These are phyloP conservation scores for Boletus bicolor DNA, from an alignment of 768 basidiomycete genomes.

Conservation along the genomic window DNA sequence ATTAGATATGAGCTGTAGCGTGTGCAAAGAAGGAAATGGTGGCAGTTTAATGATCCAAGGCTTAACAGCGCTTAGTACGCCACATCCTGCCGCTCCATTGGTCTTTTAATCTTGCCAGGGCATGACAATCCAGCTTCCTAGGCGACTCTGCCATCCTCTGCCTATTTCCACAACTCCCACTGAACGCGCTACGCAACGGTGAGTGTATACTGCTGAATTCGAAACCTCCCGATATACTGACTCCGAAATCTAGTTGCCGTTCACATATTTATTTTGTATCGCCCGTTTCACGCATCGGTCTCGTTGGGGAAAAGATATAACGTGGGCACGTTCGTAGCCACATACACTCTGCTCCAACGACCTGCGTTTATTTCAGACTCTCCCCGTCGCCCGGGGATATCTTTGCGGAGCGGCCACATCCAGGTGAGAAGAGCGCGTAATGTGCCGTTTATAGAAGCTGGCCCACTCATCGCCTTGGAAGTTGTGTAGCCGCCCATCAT, in stretches of 20 bases:
- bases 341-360: background rate
- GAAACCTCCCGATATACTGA: background rate
- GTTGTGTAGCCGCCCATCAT: background rate
- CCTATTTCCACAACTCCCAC: background rate
- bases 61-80: background rate
- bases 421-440: slow-evolving; percentile 4
- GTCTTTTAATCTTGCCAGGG: background rate
- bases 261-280: background rate
- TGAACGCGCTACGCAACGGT: background rate
- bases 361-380: background rate
- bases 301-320: background rate
- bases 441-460: background rate
- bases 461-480: slow-evolving; percentile 5
- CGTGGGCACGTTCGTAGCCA: background rate
- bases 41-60: background rate
- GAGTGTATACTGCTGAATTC: background rate
- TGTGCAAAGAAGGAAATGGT: background rate
- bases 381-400: background rate
- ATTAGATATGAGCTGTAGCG: background rate
- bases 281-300: background rate
- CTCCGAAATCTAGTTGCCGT: background rate
- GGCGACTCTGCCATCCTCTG: background rate
- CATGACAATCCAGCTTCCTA: background rate
- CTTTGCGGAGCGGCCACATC: background rate
- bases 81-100: background rate